Evolutionary conservation across 192 early-diverging fungal species (phyloP).

Genomic region (Entrophospora sp.): DNA sequence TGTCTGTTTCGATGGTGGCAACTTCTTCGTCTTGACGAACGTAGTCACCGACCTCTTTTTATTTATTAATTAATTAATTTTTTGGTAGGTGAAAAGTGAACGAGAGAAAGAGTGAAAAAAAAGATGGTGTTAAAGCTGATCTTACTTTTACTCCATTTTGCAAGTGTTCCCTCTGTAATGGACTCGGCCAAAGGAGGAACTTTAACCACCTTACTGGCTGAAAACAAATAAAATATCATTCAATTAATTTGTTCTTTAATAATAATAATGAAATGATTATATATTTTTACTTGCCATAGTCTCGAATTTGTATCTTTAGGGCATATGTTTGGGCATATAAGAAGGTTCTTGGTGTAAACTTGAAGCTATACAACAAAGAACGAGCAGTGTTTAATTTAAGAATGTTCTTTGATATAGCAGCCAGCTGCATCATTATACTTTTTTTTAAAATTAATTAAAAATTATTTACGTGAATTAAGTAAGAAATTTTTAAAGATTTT

Average conservation of each 20-base stretch:
- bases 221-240: background rate
- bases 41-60: constrained; percentile 86
- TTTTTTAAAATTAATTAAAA: no score
- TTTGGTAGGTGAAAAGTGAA: background rate
- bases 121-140: background rate
- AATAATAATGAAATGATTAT: background rate
- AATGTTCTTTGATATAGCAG: no score
- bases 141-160: constrained; percentile 93
- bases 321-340: no score
- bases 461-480: no score
- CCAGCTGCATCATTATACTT: no score
- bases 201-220: constrained; percentile 81
- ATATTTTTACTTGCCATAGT: background rate
- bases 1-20: constrained; percentile 98
- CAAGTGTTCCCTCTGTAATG: constrained; percentile 95
- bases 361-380: no score
- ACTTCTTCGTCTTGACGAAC: constrained; percentile 91
- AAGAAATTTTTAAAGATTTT: no score
- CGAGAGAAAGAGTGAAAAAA: background rate
- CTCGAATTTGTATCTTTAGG: background rate
- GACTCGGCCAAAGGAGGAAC: constrained; percentile 97
- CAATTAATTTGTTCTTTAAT: background rate
- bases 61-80: background rate
- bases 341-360: no score
- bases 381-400: no score